Evolutionary conservation across 225 moss, liverwort and hornwort genomes (phyloP).

Genomic region (Pseudisothecium myosuroides): DNA sequence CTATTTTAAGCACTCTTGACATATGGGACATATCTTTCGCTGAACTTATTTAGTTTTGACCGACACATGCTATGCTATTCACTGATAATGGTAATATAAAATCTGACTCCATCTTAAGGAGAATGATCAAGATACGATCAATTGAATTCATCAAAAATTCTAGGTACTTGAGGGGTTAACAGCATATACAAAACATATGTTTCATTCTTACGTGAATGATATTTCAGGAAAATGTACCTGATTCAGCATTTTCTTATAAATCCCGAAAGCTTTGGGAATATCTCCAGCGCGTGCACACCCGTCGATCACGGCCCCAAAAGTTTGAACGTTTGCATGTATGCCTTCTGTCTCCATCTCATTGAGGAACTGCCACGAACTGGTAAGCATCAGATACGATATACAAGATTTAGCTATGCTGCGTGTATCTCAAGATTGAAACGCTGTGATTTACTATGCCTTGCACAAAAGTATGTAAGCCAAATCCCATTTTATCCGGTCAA

Average conservation of each 20-base stretch:
- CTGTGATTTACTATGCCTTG: not conserved
- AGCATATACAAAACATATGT: not conserved
- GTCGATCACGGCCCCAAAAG: conserved; percentile 79
- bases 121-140: not conserved
- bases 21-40: not conserved
- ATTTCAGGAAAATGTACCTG: conserved; percentile 24
- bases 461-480: not conserved
- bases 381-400: not conserved
- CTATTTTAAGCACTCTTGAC: not conserved
- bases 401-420: not conserved
- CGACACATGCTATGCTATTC: not conserved
- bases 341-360: conserved; percentile 70
- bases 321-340: conserved; percentile 42
- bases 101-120: not conserved
- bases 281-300: conserved; percentile 76
- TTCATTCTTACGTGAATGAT: not conserved
- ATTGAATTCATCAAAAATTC: not conserved
- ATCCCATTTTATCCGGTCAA: not conserved
- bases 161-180: not conserved
- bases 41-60: not conserved
- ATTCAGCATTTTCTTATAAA: conserved; percentile 70
- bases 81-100: not conserved
- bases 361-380: conserved; percentile 42
- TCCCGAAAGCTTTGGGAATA: conserved; percentile 81
- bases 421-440: not conserved